Conservation (phyloP, 257 asterid species). For the Scutellaria baicalensis region DNA sequence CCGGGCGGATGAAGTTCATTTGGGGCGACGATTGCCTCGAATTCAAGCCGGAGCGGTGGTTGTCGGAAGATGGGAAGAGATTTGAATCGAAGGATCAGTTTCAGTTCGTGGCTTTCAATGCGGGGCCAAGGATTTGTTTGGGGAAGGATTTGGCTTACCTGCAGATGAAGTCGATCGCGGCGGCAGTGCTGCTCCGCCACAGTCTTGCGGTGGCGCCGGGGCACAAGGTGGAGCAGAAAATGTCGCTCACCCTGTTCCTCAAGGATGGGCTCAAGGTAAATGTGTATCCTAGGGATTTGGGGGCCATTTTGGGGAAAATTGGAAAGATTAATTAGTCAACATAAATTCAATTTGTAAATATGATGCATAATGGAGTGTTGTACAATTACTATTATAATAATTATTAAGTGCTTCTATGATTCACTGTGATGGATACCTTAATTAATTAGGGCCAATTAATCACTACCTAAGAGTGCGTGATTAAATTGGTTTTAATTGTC, state of each 20-base stretch:
- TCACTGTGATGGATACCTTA: slow-evolving; percentile 19
- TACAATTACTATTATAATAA: background rate
- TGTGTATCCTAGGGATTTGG: slow-evolving; percentile 37
- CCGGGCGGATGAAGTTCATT: slow-evolving; percentile 45
- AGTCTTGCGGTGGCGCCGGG: slow-evolving; percentile 36
- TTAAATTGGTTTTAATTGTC: background rate
- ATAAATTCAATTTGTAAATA: slow-evolving; percentile 25
- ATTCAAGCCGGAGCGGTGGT: slow-evolving; percentile 51
- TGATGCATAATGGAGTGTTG: slow-evolving; percentile 14
- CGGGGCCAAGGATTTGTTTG: slow-evolving; percentile 48
- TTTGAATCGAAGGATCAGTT: slow-evolving; percentile 34
- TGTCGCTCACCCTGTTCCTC: slow-evolving; percentile 52
- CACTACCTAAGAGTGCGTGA: background rate
- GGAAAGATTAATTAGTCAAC: background rate
- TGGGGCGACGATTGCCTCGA: slow-evolving; percentile 51
- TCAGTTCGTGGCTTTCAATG: slow-evolving; percentile 43
- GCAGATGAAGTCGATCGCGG: slow-evolving; percentile 52
- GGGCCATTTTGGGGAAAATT: slow-evolving; percentile 20
- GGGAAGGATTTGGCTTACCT: slow-evolving; percentile 50
- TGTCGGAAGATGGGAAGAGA: slow-evolving; percentile 30
- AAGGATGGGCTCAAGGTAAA: slow-evolving; percentile 46
- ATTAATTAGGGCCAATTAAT: background rate
- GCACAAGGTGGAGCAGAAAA: slow-evolving; percentile 48
- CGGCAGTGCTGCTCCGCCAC: slow-evolving; percentile 53
- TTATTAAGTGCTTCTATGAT: slow-evolving; percentile 7